Conservation (phyloP, 495 filamentous ascomycete species). For the Aspergillus asperescens region DNA sequence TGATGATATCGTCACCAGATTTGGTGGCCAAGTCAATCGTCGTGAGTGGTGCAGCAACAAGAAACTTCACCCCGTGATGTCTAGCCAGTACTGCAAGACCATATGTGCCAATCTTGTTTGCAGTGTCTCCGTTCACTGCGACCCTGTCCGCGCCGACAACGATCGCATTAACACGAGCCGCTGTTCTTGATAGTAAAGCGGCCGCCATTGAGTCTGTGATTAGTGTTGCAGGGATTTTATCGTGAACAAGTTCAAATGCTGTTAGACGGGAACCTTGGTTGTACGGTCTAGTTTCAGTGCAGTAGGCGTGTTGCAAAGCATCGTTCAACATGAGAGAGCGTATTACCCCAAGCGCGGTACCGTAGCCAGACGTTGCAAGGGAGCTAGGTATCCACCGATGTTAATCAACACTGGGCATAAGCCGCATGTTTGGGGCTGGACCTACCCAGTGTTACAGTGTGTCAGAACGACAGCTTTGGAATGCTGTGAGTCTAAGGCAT, state of each 20-base stretch:
- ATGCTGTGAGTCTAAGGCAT: slow-evolving; percentile 32
- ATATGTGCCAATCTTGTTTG: slow-evolving; percentile 99
- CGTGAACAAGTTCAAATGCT: slow-evolving; percentile 91
- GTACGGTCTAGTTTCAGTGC: slow-evolving; percentile 95
- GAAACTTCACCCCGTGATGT: slow-evolving; percentile 84
- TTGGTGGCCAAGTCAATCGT: slow-evolving; percentile 82
- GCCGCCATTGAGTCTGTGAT: slow-evolving; percentile 97
- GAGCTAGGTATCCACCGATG: slow-evolving; percentile 47
- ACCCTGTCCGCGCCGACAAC: slow-evolving; percentile 95
- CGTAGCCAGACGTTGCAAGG: slow-evolving; percentile 92
- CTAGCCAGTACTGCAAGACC: slow-evolving; percentile 77
- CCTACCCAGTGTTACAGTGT: slow-evolving; percentile 93
- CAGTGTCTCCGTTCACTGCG: slow-evolving; percentile 93
- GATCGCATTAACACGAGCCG: slow-evolving; percentile 67
- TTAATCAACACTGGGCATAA: slow-evolving; percentile 1
- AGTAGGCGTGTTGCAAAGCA: slow-evolving; percentile 74
- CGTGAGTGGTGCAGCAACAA: slow-evolving; percentile 91
- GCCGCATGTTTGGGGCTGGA: neutral
- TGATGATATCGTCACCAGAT: slow-evolving; percentile 70
- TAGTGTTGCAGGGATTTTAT: slow-evolving; percentile 85
- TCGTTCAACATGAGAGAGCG: slow-evolving; percentile 66
- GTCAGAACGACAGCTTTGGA: slow-evolving; percentile 69
- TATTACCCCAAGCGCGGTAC: slow-evolving; percentile 90
- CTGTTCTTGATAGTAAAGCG: slow-evolving; percentile 62
- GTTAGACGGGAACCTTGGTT: slow-evolving; percentile 96